A percentile compares a stretch with the other conserved stretches of the same genome.
Evolutionary conservation across 148 eudicot species (phyloP).

Genomic region (Amaranthus hypochondriacus): DNA sequence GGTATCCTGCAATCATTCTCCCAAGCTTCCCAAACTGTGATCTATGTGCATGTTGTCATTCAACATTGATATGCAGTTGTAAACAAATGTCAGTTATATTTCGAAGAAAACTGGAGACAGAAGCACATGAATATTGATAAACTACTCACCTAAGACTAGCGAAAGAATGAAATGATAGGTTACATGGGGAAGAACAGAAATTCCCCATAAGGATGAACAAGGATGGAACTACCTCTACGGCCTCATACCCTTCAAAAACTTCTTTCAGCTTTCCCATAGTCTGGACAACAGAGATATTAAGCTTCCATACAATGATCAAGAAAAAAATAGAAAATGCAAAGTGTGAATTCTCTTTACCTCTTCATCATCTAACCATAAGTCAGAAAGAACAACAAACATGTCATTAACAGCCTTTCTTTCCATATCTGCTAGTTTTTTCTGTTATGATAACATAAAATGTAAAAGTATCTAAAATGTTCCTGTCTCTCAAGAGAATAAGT

Average conservation of each 20-base stretch:
- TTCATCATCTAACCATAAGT: slow-evolving; percentile 80
- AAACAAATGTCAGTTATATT: not conserved
- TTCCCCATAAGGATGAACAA: slow-evolving; percentile 93
- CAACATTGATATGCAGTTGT: not conserved
- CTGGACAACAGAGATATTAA: slow-evolving; percentile 35
- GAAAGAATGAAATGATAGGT: slow-evolving; percentile 67
- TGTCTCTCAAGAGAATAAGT: not conserved
- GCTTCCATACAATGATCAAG: slow-evolving; percentile 18
- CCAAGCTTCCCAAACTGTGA: slow-evolving; percentile 83
- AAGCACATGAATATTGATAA: not conserved
- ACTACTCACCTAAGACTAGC: slow-evolving; percentile 70
- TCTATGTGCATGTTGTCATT: slow-evolving; percentile 37
- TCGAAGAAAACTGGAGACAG: not conserved
- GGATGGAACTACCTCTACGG: slow-evolving; percentile 87
- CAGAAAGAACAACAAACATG: slow-evolving; percentile 92
- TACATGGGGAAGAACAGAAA: slow-evolving; percentile 85
- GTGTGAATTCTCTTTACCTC: slow-evolving; percentile 39
- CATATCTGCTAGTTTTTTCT: slow-evolving; percentile 73
- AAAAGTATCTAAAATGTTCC: slow-evolving; percentile 9
- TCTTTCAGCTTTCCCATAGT: slow-evolving; percentile 74
- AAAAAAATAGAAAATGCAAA: not conserved
- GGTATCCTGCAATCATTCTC: slow-evolving; percentile 65
- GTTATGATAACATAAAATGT: slow-evolving; percentile 28
- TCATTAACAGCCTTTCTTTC: slow-evolving; percentile 78
- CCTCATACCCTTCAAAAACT: slow-evolving; percentile 74